Conservation (phyloP, 495 filamentous ascomycete genomes). For the Aspergillus cavernicola region DNA sequence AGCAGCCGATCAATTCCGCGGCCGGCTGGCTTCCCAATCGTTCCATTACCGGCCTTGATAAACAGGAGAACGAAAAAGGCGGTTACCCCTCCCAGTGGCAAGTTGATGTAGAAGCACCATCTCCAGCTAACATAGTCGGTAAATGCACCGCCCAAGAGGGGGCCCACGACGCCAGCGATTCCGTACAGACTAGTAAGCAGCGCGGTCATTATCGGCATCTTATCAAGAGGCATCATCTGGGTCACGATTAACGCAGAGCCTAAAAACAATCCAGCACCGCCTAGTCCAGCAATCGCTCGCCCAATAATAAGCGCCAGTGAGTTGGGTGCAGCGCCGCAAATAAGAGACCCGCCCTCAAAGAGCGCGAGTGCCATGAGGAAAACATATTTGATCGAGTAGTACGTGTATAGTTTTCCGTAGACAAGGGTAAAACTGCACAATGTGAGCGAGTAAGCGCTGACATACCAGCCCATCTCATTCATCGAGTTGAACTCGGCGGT, state of each 20-base stretch:
- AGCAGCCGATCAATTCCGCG: too few species aligned
- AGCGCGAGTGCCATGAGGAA: conserved; percentile 57
- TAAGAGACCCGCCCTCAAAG: conserved; percentile 60
- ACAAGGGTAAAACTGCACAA: conserved; percentile 43
- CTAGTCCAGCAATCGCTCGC: conserved; percentile 36
- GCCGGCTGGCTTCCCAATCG: too few species aligned
- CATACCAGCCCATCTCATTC: conserved; percentile 44
- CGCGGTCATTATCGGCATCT: background rate
- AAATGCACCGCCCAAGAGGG: conserved; percentile 40
- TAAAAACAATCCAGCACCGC: conserved; percentile 40
- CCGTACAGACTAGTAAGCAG: conserved; percentile 34
- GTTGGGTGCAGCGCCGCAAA: conserved; percentile 68
- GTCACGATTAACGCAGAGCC: conserved; percentile 47
- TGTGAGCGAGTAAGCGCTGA: conserved; percentile 47
- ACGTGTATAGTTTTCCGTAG: conserved; percentile 58
- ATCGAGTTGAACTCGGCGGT: conserved; percentile 55
- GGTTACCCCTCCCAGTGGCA: conserved; percentile 49
- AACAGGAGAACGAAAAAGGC: conserved; percentile 40
- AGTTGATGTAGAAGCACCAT: conserved; percentile 56
- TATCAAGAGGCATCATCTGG: conserved; percentile 4
- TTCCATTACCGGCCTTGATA: too few species aligned
- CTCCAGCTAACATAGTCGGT: conserved; percentile 46
- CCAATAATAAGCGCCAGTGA: conserved; percentile 67
- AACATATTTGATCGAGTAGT: conserved; percentile 54
- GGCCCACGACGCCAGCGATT: conserved; percentile 1